These are phyloP conservation scores for Fraxinus latifolia DNA, from an alignment of 305 asterid genomes.

Conservation along the genomic window DNA sequence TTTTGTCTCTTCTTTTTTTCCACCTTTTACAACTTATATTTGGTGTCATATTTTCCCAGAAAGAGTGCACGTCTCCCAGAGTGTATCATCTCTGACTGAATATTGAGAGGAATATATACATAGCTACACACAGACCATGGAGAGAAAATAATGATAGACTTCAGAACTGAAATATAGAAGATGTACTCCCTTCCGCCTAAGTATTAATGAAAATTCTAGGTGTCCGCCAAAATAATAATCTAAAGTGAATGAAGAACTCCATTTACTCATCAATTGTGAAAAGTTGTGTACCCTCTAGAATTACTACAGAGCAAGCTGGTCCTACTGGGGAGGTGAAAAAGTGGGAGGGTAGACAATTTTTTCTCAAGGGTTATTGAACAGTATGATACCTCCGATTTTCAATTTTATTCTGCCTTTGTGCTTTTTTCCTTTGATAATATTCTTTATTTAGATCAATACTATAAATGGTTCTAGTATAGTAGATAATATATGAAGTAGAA, in stretches of 20 bases:
- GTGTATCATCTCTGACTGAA: not conserved
- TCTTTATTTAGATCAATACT: not conserved
- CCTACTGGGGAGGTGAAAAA: not conserved
- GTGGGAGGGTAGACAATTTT: not conserved
- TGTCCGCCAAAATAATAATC: not conserved
- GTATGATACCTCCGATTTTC: not conserved
- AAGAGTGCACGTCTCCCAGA: not conserved
- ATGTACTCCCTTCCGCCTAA: not conserved
- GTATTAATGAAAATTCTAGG: not conserved
- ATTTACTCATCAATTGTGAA: not conserved
- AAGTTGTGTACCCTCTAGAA: not conserved
- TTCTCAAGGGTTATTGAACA: not conserved
- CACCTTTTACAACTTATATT: not conserved
- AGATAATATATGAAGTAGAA: not conserved
- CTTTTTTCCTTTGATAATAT: not conserved
- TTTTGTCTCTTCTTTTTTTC: not conserved
- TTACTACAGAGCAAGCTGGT: not conserved
- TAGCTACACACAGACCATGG: not conserved
- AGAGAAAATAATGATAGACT: not conserved
- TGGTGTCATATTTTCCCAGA: constrained; percentile 1
- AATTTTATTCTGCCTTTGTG: not conserved
- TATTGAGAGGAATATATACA: constrained; percentile 11
- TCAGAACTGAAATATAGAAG: not conserved
- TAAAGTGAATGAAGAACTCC: not conserved
- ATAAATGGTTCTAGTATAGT: not conserved